Evolutionary conservation across 306 rosid species (phyloP), one percentile per base, ranked within the genome.

Genomic region (Psophocarpus tetragonolobus): DNA sequence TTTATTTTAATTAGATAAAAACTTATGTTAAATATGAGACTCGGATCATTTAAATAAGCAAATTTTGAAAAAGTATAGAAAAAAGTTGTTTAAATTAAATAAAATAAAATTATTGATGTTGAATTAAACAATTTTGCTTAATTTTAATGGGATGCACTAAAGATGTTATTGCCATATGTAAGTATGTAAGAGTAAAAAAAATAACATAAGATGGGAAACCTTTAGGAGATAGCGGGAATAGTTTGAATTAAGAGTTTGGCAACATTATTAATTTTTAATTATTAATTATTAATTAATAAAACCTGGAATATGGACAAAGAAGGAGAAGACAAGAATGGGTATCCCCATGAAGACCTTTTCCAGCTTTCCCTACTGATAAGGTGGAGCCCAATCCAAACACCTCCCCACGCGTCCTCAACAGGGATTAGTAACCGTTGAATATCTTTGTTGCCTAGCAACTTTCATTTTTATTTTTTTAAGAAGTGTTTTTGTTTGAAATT

Each of bases 251-350:
- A 65, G 30, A 17, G 77, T 21, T 41, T 21, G 17, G 48, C 15
- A 5, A 1, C 3, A 32, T 32, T n/a, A n/a, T n/a, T n/a, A n/a
- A n/a, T n/a, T n/a, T n/a, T n/a, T n/a, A n/a, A n/a, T n/a, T n/a
- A n/a, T n/a, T n/a, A n/a, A n/a, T n/a, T n/a, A n/a, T n/a, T 4
- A 42, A 70, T 10, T 50, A 77, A 65, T 15, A 73, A 68, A 50
- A 73, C 0, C 1, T 57, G 61, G 29, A 80, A 33, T 65, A 23
- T 20, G 48, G 84, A 85, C 86, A 68, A 83, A 38, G 44, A 72
- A 75, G 77, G 75, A 44, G 17, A 85, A 48, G 88, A 81, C 88
- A 85, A 75, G 30, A 74, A 60, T 64, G 58, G 88, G 71, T 82
- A 63, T 68, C 47, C 35, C 30, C 58, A 69, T 67, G 29, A 33